Base-by-base conservation (phyloP, 768 basidiomycete genomes). In the Collybia sp. region DNA sequence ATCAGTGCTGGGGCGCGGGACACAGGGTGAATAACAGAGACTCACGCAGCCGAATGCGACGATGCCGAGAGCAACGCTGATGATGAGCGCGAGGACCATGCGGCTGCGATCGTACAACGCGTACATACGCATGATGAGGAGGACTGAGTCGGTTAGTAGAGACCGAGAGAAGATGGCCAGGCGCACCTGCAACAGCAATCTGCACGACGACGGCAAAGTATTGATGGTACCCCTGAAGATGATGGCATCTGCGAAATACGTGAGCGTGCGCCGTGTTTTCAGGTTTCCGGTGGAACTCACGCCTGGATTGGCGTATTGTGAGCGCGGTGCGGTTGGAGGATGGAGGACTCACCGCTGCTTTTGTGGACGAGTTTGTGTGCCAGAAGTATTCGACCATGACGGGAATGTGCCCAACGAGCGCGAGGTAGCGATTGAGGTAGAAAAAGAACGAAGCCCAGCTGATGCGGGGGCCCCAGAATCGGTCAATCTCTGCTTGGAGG, bases 51-150 rank as follows among this genome's bases (percentile, higher is more conserved):
- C 66, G 42, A 70, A 49, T 1, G 45, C 47, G 31, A 67, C 51
- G 0, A 53, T 58, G 11, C 44, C 46, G 6, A 54, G 18, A 0
- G 63, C 55, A 5, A 68, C 49, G n/a, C 41, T 39, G n/a, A 67
- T 10, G 19, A 55, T 63, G 6, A 67, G 46, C 0, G 46, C 53
- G 10, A 72, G 54, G 30, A 73, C 58, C 10, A 38, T 48, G 12
- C 53, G 54, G 20, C 53, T 67, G 9, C 66, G 62, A n/a, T 62
- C 62, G 45, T 70, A 75, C 5, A 75, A 53, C 8, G 73, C 73
- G 44, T 69, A 70, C 40, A 65, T 70, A 8, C 73, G 65, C 60
- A 74, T 70, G 6, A 70, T 67, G 40, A 72, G 58, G 35, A 65
- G 51, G n/a, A 49, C 65, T 63, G 37, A 44, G 38, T 13, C 17